Evolutionary conservation across 352 stramenopile species (phyloP).

Genomic region (Aphanomyces cochlioides): DNA sequence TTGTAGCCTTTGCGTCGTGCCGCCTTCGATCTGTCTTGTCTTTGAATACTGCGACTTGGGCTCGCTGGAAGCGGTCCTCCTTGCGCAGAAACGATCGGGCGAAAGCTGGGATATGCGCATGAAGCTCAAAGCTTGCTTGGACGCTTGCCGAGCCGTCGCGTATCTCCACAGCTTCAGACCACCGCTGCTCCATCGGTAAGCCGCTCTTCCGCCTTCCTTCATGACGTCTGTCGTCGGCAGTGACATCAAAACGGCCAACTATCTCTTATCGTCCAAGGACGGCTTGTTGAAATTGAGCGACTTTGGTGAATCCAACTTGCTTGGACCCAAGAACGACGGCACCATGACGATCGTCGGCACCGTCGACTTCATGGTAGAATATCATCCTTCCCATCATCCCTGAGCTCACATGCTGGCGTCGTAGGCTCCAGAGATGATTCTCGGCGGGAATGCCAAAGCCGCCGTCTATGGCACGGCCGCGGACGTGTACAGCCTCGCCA

Average conservation of each 20-base stretch:
- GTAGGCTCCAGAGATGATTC: conserved; percentile 40
- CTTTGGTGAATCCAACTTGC: conserved; percentile 82
- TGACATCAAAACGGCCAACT: conserved; percentile 87
- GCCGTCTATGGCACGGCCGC: conserved; percentile 71
- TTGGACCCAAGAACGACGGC: conserved; percentile 48
- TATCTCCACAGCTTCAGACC: conserved; percentile 83
- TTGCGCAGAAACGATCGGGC: conserved; percentile 44
- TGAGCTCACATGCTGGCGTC: too few relatives aligned
- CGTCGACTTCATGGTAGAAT: conserved; percentile 72
- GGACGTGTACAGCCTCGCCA: conserved; percentile 84
- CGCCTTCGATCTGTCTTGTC: conserved; percentile 78
- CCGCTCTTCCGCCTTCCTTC: background rate
- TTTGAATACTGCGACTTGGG: conserved; percentile 86
- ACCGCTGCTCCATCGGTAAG: conserved; percentile 60
- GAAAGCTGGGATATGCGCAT: conserved; percentile 49
- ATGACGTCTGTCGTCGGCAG: background rate
- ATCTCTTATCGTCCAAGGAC: conserved; percentile 62
- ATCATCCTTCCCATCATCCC: too few relatives aligned
- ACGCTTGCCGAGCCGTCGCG: conserved; percentile 71
- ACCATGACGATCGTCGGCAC: conserved; percentile 84
- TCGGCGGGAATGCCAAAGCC: conserved; percentile 59
- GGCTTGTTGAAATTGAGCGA: conserved; percentile 79
- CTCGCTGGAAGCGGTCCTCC: conserved; percentile 51
- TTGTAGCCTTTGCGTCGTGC: conserved; percentile 59
- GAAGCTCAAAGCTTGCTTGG: conserved; percentile 81